phyloP scores from a whole-genome alignment of 2,329 filamentous ascomycete genomes.

The Sclerotinia glacialis region DNA sequence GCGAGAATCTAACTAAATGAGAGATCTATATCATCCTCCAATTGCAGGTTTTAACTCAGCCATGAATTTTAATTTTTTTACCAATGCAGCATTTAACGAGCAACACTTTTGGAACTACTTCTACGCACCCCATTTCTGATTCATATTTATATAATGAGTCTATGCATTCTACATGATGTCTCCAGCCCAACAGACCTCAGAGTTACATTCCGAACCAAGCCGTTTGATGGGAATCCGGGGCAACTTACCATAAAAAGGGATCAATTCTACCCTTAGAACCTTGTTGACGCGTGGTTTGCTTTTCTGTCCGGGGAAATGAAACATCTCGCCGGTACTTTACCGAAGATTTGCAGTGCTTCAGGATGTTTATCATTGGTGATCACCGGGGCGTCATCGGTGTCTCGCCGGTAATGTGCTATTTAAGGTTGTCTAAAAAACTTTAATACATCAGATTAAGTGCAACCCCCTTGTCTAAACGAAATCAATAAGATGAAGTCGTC shows the following conservation, averaged over 20 bases:
- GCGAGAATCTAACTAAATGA: too few species aligned
- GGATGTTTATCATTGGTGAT: not conserved
- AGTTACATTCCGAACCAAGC: not conserved
- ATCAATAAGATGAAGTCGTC: not conserved
- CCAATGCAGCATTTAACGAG: not conserved
- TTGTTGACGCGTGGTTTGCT: not conserved
- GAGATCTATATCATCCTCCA: too few species aligned
- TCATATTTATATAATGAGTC: not conserved
- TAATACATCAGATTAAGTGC: not conserved
- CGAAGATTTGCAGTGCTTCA: not conserved
- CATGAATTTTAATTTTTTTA: too few species aligned
- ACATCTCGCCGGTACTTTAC: conserved; percentile 4
- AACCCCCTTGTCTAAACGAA: not conserved
- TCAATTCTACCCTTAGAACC: not conserved
- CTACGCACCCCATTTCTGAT: not conserved
- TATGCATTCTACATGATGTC: not conserved
- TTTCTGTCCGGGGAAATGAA: conserved; percentile 13
- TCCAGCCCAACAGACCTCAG: not conserved
- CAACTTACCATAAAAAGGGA: not conserved
- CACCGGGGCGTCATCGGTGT: not conserved
- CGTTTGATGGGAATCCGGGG: not conserved
- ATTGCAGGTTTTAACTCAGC: too few species aligned
- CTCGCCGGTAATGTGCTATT: not conserved
- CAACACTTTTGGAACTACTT: not conserved
- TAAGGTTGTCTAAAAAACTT: not conserved